Evolutionary conservation across 2,329 filamentous ascomycete species (phyloP).

Genomic region (Trichothecium sympodiale): DNA sequence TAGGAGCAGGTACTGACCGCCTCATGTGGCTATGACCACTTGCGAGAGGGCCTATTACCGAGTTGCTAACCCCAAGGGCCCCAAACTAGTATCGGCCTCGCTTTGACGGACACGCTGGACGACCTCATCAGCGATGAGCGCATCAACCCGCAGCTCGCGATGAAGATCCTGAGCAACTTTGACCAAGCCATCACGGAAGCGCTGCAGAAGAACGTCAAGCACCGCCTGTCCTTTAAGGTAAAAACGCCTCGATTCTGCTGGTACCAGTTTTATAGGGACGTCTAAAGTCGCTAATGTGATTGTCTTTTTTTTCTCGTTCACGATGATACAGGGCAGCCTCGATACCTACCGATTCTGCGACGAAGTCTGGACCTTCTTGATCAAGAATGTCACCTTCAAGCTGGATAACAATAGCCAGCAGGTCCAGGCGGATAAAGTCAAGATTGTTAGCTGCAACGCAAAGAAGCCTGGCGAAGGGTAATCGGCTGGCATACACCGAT

Average conservation of each 20-base stretch:
- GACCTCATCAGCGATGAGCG: slow-evolving; percentile 88
- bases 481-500: too few species aligned
- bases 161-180: slow-evolving; percentile 96
- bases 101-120: slow-evolving; percentile 93
- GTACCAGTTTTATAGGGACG: background rate
- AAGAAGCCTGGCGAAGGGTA: slow-evolving; percentile 47
- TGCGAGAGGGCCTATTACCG: slow-evolving; percentile 8
- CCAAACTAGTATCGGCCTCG: slow-evolving; percentile 67
- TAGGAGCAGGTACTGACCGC: slow-evolving; percentile 71
- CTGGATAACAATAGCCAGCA: slow-evolving; percentile 68
- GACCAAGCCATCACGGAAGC: slow-evolving; percentile 88
- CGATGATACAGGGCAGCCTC: slow-evolving; percentile 72
- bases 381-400: slow-evolving; percentile 99
- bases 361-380: slow-evolving; percentile 98
- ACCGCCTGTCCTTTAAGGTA: slow-evolving; percentile 91
- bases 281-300: slow-evolving; percentile 4
- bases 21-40: slow-evolving; percentile 5
- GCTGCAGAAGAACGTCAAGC: slow-evolving; percentile 84
- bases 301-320: background rate
- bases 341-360: slow-evolving; percentile 99
- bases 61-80: slow-evolving; percentile 11
- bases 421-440: slow-evolving; percentile 81
- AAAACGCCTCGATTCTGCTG: slow-evolving; percentile 6
- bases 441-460: slow-evolving; percentile 96
- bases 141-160: slow-evolving; percentile 95